Evolutionary conservation across 2,329 filamentous ascomycete species (phyloP), one percentile per base, ranked within the genome.

Genomic region (Anthostomella pinea): DNA sequence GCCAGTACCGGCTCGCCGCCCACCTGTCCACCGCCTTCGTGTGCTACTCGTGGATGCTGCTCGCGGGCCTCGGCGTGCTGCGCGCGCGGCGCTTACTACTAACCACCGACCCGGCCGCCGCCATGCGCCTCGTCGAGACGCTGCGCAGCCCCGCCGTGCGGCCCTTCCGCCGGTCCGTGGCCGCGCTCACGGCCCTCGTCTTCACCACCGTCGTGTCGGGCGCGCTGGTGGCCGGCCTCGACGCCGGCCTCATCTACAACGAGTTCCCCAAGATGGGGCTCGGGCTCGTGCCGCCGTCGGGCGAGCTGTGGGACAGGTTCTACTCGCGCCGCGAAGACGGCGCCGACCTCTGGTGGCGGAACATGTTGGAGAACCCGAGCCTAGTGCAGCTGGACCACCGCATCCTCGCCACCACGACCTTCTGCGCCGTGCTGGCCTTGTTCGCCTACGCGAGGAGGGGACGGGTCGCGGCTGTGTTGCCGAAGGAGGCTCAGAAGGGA

Each of bases 161-260:
- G 10, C 58, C 79, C 33, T 89, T 97, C 70, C 83, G 86, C 35
- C 77, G 81, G 52, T 82, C 81, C 14, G 82, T 88, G 15, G 73
- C 79, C 5, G 83, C 73, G 3, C 73, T 97, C 17, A 77, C 83
- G 7, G 70, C 73, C 3, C 77, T 98, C 17, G 81, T 95, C 51
- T 97, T 95, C 66, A 72, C 77, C 21, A 98, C 93, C 4, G 89
- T 87, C 56, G 87, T 98, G 77, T 96, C 93, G 4, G 93, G 91
- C 35, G 91, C 83, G 5, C 77, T 98, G 3, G 93, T 98, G 20
- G 93, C 93, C 6, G 93, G 93, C 20, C 81, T 98, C 10, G 93
- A 98, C 59, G 93, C 93, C 7, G 93, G 93, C 7, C 74, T 98
- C 38, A 97, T 98, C 65, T 98, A 98, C 73, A 98, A 98, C 62